These are phyloP conservation scores for Camellia oleifera DNA, from an alignment of 179 eudicot genomes.

Conservation along the genomic window DNA sequence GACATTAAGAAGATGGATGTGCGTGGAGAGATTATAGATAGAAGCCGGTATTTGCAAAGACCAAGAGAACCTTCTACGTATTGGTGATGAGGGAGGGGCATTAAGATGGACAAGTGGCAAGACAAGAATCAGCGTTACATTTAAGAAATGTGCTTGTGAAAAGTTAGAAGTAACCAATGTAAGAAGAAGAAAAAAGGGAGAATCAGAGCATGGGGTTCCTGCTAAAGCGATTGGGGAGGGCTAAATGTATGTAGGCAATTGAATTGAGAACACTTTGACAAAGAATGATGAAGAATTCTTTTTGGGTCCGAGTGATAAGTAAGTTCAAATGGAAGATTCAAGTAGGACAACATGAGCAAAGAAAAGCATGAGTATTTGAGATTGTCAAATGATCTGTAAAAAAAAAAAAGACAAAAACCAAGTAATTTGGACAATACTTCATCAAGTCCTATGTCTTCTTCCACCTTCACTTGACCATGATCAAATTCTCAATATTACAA, in stretches of 20 bases:
- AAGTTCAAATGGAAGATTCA: too few relatives aligned
- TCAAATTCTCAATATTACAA: not conserved
- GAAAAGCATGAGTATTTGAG: too few relatives aligned
- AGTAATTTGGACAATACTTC: too few relatives aligned
- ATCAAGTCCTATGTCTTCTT: not conserved
- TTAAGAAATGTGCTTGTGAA: not conserved
- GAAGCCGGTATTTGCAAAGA: not conserved
- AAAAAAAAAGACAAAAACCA: not conserved
- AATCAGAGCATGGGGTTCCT: too few relatives aligned
- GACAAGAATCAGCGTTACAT: not conserved
- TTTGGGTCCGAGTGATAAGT: too few relatives aligned
- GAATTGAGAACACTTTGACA: too few relatives aligned
- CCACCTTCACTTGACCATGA: not conserved
- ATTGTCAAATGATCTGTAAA: too few relatives aligned
- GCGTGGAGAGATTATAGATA: not conserved
- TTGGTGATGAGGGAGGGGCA: not conserved
- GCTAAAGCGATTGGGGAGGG: too few relatives aligned
- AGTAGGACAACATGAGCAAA: too few relatives aligned
- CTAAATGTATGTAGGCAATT: too few relatives aligned
- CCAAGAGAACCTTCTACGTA: not conserved
- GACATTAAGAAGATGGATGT: not conserved
- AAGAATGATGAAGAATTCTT: too few relatives aligned
- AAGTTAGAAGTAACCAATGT: not conserved
- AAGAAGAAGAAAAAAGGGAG: not conserved
- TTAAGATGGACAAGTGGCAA: not conserved